phyloP scores from a whole-genome alignment of 2,329 filamentous ascomycete genomes.

The Aspergillus spinulosporus region DNA sequence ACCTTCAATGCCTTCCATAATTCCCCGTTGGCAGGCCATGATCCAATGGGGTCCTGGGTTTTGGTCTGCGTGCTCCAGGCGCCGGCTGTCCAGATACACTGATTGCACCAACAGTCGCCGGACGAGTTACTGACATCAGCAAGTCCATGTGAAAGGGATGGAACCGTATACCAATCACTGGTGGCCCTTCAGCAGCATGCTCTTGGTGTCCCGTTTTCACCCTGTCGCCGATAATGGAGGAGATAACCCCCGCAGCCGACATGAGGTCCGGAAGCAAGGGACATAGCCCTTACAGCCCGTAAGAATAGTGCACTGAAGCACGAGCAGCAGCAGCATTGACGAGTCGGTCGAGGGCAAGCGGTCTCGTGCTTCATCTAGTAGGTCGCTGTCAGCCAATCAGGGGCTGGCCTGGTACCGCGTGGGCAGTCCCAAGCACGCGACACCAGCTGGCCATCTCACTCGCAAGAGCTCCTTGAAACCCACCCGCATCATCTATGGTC shows the following conservation, averaged over 20 bases:
- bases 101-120: background rate
- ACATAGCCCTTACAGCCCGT: constrained; percentile 13
- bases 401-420: constrained; percentile 27
- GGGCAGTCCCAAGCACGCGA: constrained; percentile 39
- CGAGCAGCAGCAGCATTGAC: constrained; percentile 26
- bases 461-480: constrained; percentile 17
- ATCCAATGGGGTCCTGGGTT: constrained; percentile 3
- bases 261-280: constrained; percentile 16
- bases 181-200: constrained; percentile 7
- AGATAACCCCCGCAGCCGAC: constrained; percentile 8
- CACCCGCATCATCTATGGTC: constrained; percentile 1
- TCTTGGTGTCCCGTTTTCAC: constrained; percentile 9
- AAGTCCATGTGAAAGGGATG: constrained; percentile 4
- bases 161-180: constrained; percentile 16
- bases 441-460: constrained; percentile 23
- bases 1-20: background rate
- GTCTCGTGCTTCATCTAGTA: constrained; percentile 29
- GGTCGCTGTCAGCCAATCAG: constrained; percentile 29
- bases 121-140: background rate
- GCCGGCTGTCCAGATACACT: background rate
- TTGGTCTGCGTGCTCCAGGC: background rate
- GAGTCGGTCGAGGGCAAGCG: constrained; percentile 23
- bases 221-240: background rate
- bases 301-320: constrained; percentile 20
- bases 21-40: background rate